Evolutionary conservation across 148 eudicot species (phyloP).

Genomic region (Gaultheria prostrata): DNA sequence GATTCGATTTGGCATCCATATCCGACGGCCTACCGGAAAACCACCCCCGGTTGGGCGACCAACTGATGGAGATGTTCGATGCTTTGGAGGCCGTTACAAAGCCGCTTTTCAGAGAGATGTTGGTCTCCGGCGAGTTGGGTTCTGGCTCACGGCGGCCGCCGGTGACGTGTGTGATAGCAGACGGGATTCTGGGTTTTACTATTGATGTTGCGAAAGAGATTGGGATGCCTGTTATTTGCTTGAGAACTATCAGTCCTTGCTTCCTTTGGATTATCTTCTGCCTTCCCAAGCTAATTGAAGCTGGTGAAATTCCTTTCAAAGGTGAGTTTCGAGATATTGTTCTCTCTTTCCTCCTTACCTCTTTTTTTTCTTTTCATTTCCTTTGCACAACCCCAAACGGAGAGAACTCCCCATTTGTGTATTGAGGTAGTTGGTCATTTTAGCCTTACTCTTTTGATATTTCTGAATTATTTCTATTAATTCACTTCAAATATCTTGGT

Average conservation of each 20-base stretch:
- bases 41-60: background rate
- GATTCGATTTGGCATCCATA: background rate
- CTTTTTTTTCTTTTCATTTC: no score
- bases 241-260: conserved; percentile 15
- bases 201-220: conserved; percentile 11
- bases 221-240: conserved; percentile 9
- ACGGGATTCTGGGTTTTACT: background rate
- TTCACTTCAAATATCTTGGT: no score
- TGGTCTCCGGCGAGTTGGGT: background rate
- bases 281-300: conserved; percentile 6
- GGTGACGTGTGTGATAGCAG: conserved; percentile 10
- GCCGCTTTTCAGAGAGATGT: conserved; percentile 10
- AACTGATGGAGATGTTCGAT: background rate
- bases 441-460: no score
- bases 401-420: no score
- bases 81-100: background rate
- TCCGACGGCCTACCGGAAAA: conserved; percentile 14
- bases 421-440: no score
- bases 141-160: background rate
- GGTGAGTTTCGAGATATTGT: background rate
- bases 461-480: background rate
- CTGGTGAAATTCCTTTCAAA: conserved; percentile 11
- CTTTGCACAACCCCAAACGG: no score
- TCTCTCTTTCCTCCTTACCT: no score
- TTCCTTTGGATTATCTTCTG: background rate